Base-by-base conservation (phyloP, 805 yeast species). In the Saccharomycopsis babjevae region DNA sequence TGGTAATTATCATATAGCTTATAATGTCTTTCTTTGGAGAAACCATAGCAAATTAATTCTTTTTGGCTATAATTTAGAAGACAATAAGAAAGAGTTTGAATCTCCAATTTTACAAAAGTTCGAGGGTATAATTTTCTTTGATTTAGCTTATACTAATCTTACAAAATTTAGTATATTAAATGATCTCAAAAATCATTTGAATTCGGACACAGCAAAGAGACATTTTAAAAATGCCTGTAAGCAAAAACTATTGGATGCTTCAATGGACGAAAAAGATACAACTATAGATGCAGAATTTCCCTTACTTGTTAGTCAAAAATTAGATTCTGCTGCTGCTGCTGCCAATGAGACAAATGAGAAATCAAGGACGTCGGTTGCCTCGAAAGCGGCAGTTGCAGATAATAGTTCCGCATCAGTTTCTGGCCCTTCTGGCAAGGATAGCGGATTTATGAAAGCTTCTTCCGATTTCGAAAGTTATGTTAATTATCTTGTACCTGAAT, bases 1-100 rank as follows among this genome's bases (percentile, higher is more conserved):
- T 56, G 73, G 77, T 38, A 79, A 79, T 36, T 76, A 80, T 1
- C 88, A 85, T 67, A 73, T 86, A 58, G 77, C 85, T 57, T 83
- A 88, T 82, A 84, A 83, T 64, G 83, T 87, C 0, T 84, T 80
- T 71, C 83, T 83, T 1, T 88, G 96, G 96, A 79, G 79, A 38
- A 85, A 92, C 0, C 96, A 88, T 70, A 93, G 88, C 68, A 84
- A 83, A 68, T 83, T 85, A 0, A 73, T 85, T 1, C 70, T 86
- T 34, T 67, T 88, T 40, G 94, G 94, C 0, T 70, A 77, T 8
- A 43, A 32, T 32, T 11, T 38, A 15, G 7, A 30, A 6, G 20
- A 28, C 13, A n/a, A 43, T 22, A 5, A 11, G 6, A 25, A 43
- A 28, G 54, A 57, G 6, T 32, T 36, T 15, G 22, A 28, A 5